A percentile compares a stretch with the other conserved stretches of the same genome.
Evolutionary conservation across 2,329 filamentous ascomycete genomes (phyloP).

Genomic region (Lasiodiplodia theobromae): DNA sequence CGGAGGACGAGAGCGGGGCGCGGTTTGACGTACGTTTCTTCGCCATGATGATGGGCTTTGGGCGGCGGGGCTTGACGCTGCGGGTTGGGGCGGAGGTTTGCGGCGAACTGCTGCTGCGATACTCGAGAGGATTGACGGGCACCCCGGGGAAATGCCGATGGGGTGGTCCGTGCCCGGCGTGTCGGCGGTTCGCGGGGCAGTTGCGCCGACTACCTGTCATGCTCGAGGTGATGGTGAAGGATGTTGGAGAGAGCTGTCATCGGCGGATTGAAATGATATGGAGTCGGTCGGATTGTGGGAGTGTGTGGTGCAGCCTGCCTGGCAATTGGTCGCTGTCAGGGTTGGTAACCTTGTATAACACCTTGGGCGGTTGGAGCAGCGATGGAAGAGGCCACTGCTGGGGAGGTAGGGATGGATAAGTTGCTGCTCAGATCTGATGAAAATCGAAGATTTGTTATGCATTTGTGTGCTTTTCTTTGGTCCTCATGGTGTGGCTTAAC

Average conservation of each 20-base stretch:
- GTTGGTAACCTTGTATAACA: no score
- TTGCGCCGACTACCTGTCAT: neutral
- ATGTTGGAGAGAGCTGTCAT: fast-evolving
- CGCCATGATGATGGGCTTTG: neutral
- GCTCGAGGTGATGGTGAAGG: neutral
- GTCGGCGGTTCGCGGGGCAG: neutral
- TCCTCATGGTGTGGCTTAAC: neutral
- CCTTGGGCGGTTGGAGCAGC: no score
- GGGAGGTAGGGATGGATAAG: neutral
- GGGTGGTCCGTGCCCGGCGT: neutral
- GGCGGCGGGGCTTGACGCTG: neutral
- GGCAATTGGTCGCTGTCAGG: no score
- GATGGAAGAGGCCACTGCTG: no score
- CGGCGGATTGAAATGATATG: neutral
- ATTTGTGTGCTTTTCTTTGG: neutral
- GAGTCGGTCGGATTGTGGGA: neutral
- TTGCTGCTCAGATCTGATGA: neutral
- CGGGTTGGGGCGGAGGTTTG: neutral
- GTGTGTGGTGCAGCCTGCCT: no score
- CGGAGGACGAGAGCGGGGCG: neutral
- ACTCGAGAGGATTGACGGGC: neutral
- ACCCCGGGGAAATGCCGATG: neutral
- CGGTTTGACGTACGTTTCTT: constrained; percentile 5
- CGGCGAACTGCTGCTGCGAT: neutral
- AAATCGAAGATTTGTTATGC: neutral